Conservation (phyloP, 495 filamentous ascomycete genomes). For the Penicillium soppii region DNA sequence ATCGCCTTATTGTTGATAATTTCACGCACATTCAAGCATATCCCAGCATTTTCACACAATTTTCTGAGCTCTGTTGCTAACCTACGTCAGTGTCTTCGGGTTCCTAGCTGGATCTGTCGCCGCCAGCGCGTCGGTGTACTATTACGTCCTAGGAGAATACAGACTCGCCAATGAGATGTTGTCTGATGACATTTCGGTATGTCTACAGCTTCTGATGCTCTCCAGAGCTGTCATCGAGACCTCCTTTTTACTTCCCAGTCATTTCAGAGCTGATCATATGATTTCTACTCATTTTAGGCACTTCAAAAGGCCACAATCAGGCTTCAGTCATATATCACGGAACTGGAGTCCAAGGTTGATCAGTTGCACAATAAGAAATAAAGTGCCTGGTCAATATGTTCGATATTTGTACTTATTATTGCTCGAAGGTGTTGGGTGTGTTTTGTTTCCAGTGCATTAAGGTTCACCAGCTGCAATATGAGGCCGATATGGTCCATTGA, state of each 20-base stretch:
- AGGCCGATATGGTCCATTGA: not conserved
- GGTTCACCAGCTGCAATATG: not conserved
- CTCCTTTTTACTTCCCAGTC: conserved; percentile 5
- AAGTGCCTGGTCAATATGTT: not conserved
- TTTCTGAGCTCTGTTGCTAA: not conserved
- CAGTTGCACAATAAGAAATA: conserved; percentile 63
- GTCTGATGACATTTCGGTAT: conserved; percentile 93
- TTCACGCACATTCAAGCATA: not conserved
- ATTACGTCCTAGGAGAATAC: conserved; percentile 91
- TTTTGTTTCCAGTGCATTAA: conserved; percentile 6
- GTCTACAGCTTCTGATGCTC: conserved; percentile 30
- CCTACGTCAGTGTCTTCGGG: conserved; percentile 69
- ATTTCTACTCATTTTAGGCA: conserved; percentile 56
- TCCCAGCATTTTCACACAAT: not conserved
- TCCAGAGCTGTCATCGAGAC: not conserved
- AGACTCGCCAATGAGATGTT: conserved; percentile 89
- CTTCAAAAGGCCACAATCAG: conserved; percentile 84
- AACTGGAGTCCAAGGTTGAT: conserved; percentile 80
- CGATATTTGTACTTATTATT: conserved; percentile 2
- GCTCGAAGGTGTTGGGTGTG: conserved; percentile 8
- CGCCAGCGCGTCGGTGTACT: conserved; percentile 79
- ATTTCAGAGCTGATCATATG: conserved; percentile 5
- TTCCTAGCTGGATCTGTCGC: conserved; percentile 85
- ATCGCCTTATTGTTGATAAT: not conserved
- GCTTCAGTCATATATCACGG: conserved; percentile 77